Percentiles rank a stretch among this genome's conserved stretches.
Evolutionary conservation across 176 grass and related monocot genomes (phyloP).

Genomic region (Oryza nivara): DNA sequence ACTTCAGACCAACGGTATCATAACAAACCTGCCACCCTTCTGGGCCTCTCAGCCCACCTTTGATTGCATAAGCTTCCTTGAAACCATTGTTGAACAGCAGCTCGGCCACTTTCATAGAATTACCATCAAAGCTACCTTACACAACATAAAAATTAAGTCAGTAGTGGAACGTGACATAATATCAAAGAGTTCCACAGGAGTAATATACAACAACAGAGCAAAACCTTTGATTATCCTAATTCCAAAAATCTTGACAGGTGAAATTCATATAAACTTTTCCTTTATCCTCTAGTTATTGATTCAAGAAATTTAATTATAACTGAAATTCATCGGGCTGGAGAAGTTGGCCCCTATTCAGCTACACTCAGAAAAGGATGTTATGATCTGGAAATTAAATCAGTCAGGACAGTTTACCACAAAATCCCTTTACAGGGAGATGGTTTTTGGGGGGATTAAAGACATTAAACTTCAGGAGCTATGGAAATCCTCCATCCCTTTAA

Average conservation of each 20-base stretch:
- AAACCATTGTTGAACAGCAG: conserved; percentile 87
- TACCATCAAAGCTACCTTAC: conserved; percentile 97
- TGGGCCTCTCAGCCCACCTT: conserved; percentile 81
- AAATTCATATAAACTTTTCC: background rate
- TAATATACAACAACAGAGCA: background rate
- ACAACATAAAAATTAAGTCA: conserved; percentile 55
- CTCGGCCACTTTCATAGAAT: conserved; percentile 88
- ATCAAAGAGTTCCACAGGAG: background rate
- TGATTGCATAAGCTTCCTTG: conserved; percentile 88
- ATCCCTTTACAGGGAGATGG: too few relatives aligned
- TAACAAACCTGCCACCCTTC: conserved; percentile 88
- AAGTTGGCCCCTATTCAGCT: too few relatives aligned
- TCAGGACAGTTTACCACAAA: too few relatives aligned
- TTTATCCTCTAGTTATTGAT: background rate
- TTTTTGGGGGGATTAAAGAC: too few relatives aligned
- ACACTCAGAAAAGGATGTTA: too few relatives aligned
- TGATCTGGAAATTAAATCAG: too few relatives aligned
- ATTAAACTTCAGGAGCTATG: too few relatives aligned
- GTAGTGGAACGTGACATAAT: conserved; percentile 30
- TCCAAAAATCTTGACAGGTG: background rate
- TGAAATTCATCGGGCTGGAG: background rate
- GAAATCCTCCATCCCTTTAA: too few relatives aligned
- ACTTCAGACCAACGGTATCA: background rate
- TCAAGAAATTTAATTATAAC: background rate
- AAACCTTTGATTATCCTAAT: background rate